phyloP scores from a whole-genome alignment of 148 eudicot species.

The Fagopyrum tataricum region DNA sequence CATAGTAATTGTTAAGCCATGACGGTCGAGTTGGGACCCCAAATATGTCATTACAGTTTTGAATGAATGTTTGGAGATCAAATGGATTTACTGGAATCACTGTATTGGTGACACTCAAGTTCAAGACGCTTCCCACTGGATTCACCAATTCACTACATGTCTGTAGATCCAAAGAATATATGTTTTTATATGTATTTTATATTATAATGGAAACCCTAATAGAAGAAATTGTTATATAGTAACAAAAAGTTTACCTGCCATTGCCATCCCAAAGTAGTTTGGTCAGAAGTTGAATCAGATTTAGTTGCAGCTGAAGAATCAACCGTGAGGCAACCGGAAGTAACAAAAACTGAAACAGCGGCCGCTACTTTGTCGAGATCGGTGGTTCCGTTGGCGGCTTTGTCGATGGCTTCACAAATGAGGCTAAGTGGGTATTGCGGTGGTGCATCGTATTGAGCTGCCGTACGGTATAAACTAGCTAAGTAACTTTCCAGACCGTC shows the following conservation, averaged over 20 bases:
- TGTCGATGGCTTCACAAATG: background rate
- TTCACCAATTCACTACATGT: background rate
- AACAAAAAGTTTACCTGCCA: background rate
- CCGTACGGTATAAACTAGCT: background rate
- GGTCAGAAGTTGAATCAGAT: background rate
- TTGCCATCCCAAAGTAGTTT: background rate
- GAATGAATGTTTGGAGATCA: conserved; percentile 4
- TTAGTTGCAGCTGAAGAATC: background rate
- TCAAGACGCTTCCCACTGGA: background rate
- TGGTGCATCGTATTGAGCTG: background rate
- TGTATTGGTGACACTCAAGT: background rate
- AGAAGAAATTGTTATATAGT: too few relatives aligned
- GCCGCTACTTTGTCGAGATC: background rate
- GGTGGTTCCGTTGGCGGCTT: background rate
- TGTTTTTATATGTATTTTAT: too few relatives aligned
- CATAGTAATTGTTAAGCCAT: background rate
- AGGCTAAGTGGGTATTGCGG: background rate
- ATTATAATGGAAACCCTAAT: too few relatives aligned
- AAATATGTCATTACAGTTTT: background rate
- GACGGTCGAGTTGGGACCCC: background rate
- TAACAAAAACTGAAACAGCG: background rate
- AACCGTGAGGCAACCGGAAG: background rate
- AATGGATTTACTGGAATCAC: background rate
- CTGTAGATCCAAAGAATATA: background rate
- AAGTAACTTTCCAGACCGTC: background rate